Evolutionary conservation across 1,139 yeast genomes (phyloP).

Genomic region (Hyphopichia pseudoburtonii): DNA sequence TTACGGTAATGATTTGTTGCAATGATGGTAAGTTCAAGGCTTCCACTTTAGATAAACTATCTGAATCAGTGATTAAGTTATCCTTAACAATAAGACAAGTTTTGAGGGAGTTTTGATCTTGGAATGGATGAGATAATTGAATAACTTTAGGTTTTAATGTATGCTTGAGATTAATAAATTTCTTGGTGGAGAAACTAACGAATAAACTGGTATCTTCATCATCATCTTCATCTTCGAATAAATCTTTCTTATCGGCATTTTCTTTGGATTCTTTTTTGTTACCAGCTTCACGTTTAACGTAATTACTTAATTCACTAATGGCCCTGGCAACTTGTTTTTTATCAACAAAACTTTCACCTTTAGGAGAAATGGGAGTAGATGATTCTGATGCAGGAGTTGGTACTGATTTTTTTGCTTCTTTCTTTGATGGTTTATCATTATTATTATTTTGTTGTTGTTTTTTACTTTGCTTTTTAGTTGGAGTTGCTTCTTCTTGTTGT

Average conservation of each 20-base stretch:
- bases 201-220: slow-evolving; percentile 54
- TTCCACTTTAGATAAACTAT: slow-evolving; percentile 62
- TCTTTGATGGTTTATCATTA: background rate
- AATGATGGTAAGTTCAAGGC: slow-evolving; percentile 50
- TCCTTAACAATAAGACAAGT: slow-evolving; percentile 79
- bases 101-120: slow-evolving; percentile 47
- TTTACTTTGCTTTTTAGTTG: background rate
- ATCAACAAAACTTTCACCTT: background rate
- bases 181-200: slow-evolving; percentile 63
- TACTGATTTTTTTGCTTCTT: slow-evolving; percentile 1
- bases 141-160: slow-evolving; percentile 73
- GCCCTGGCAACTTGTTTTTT: slow-evolving; percentile 35
- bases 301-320: slow-evolving; percentile 51
- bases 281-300: slow-evolving; percentile 19
- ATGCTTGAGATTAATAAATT: slow-evolving; percentile 61
- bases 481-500: background rate
- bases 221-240: slow-evolving; percentile 52
- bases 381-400: background rate
- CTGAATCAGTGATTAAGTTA: slow-evolving; percentile 53
- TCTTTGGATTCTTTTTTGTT: slow-evolving; percentile 21
- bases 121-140: slow-evolving; percentile 50
- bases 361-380: too few species aligned
- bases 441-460: background rate
- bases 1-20: slow-evolving; percentile 50
- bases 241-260: slow-evolving; percentile 29